These are phyloP conservation scores for Scutellaria galericulata DNA, from an alignment of 257 asterid species.

Conservation along the genomic window DNA sequence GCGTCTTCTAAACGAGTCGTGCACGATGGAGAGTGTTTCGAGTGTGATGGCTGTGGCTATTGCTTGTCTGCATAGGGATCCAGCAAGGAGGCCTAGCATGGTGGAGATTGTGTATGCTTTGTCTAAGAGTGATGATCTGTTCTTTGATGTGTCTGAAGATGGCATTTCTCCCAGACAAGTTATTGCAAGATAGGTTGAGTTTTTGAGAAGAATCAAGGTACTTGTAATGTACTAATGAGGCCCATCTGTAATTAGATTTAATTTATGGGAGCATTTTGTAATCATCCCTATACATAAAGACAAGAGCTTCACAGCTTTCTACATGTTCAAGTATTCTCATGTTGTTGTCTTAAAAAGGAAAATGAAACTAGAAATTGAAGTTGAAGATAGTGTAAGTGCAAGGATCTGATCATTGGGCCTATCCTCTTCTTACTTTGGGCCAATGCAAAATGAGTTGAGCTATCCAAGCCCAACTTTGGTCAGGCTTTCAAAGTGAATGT, in stretches of 20 bases:
- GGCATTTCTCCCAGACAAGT: constrained; percentile 71
- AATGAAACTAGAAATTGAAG: too few relatives aligned
- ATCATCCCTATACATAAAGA: too few relatives aligned
- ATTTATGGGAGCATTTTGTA: too few relatives aligned
- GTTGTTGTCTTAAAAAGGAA: too few relatives aligned
- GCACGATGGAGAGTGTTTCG: constrained; percentile 61
- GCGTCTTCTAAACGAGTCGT: constrained; percentile 47
- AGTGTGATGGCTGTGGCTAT: constrained; percentile 67
- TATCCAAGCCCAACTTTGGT: neutral
- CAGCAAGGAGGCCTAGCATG: constrained; percentile 85
- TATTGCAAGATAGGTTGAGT: constrained; percentile 55
- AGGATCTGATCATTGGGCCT: neutral
- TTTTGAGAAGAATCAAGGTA: neutral
- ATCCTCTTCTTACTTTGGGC: neutral
- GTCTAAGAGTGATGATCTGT: constrained; percentile 79
- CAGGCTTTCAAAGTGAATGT: neutral
- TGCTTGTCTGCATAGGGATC: constrained; percentile 77
- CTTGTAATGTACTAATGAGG: too few relatives aligned
- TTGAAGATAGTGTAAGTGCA: too few relatives aligned
- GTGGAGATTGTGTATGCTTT: constrained; percentile 92
- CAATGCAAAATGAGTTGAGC: neutral
- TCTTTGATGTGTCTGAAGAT: constrained; percentile 74
- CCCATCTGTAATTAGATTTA: too few relatives aligned
- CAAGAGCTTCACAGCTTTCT: too few relatives aligned
- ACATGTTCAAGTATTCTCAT: too few relatives aligned